Conservation (phyloP, 1,139 yeast genomes). For the Suhomyces atakaporum region DNA sequence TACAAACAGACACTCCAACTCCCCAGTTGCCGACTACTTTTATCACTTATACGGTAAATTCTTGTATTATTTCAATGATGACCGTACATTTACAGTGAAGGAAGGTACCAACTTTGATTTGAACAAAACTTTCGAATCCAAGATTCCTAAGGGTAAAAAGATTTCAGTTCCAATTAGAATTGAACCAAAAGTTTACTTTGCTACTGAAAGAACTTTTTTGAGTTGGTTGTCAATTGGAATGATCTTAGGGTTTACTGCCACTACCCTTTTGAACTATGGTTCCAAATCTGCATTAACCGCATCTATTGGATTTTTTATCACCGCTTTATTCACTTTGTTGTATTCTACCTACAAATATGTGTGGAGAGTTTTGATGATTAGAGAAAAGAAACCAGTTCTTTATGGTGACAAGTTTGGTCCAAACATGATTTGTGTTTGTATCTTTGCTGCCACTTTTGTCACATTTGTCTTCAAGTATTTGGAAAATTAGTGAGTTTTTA, state of each 20-base stretch:
- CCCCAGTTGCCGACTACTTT: conserved; percentile 36
- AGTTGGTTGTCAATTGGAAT: conserved; percentile 78
- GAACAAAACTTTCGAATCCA: conserved; percentile 46
- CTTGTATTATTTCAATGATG: conserved; percentile 58
- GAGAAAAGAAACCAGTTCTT: conserved; percentile 77
- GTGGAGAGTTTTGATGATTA: conserved; percentile 80
- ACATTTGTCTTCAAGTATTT: conserved; percentile 62
- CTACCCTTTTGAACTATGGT: conserved; percentile 70
- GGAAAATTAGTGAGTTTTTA: conserved; percentile 22
- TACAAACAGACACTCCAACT: conserved; percentile 26
- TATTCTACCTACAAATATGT: conserved; percentile 78
- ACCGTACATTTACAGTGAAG: conserved; percentile 72
- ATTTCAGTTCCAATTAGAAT: conserved; percentile 79
- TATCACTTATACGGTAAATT: conserved; percentile 39
- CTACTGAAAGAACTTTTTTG: conserved; percentile 77
- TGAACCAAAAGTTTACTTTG: conserved; percentile 84
- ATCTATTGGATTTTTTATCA: conserved; percentile 83
- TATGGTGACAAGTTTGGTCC: conserved; percentile 93
- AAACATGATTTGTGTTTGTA: conserved; percentile 70
- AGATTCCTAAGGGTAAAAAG: conserved; percentile 76
- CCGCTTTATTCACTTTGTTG: conserved; percentile 70
- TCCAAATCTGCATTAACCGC: conserved; percentile 72
- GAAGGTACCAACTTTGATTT: conserved; percentile 78
- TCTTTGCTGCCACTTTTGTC: conserved; percentile 70
- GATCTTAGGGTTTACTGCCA: conserved; percentile 72